phyloP scores from a whole-genome alignment of 306 rosid genomes.

The barrel medic (Medicago truncatula) region DNA sequence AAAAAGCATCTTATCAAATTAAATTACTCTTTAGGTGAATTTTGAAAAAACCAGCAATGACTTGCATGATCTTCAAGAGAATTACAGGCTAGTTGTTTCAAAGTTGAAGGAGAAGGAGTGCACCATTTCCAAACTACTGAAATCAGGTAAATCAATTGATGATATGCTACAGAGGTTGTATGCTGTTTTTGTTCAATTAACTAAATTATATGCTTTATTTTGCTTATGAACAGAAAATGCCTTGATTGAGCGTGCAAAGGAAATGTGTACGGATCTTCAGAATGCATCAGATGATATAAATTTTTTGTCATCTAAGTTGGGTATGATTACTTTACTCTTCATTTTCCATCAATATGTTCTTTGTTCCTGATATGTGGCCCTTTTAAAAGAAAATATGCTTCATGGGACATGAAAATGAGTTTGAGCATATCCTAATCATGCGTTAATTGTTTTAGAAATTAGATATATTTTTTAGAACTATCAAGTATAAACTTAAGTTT shows the following conservation, averaged over 20 bases:
- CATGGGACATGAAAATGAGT: conserved; percentile 15
- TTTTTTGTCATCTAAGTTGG: conserved; percentile 68
- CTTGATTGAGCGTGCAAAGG: conserved; percentile 78
- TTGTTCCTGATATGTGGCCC: neutral
- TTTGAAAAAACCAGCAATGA: conserved; percentile 60
- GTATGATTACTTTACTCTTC: conserved; percentile 49
- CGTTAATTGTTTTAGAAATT: neutral
- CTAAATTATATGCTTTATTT: conserved; percentile 30
- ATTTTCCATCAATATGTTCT: conserved; percentile 6
- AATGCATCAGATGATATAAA: conserved; percentile 72
- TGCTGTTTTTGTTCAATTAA: conserved; percentile 28
- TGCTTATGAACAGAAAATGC: conserved; percentile 62
- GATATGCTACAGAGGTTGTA: neutral
- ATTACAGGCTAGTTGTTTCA: conserved; percentile 58
- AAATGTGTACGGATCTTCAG: conserved; percentile 70
- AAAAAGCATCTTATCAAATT: conserved; percentile 20
- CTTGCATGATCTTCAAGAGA: conserved; percentile 76
- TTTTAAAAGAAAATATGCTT: conserved; percentile 28
- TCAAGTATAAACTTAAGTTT: neutral
- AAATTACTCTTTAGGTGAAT: conserved; percentile 56
- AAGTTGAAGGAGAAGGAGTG: conserved; percentile 76
- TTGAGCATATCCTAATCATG: conserved; percentile 1
- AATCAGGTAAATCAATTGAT: conserved; percentile 63
- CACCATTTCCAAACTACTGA: conserved; percentile 69
- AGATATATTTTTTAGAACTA: neutral